A percentile compares a stretch with the other conserved stretches of the same genome.
Conservation (phyloP, 2,329 filamentous ascomycete species). For the Fusarium sp. region DNA sequence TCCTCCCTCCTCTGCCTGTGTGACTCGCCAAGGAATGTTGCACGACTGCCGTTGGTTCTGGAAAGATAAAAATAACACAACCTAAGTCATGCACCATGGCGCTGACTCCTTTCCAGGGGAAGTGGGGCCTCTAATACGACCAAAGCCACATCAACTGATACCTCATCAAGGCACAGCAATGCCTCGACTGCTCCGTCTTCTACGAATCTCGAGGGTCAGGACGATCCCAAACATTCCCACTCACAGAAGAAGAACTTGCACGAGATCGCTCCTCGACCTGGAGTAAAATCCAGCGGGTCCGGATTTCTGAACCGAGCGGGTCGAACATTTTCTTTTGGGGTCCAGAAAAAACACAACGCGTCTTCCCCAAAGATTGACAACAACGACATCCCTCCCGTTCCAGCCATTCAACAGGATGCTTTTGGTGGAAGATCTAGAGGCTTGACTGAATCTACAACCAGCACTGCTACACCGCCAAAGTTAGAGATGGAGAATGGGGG, state of each 20-base stretch:
- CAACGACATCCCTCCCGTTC: slow-evolving; percentile 53
- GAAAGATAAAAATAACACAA: slow-evolving; percentile 41
- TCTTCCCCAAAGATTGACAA: slow-evolving; percentile 44
- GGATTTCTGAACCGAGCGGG: slow-evolving; percentile 66
- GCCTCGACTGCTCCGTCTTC: slow-evolving; percentile 70
- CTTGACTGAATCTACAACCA: slow-evolving; percentile 64
- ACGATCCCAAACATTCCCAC: slow-evolving; percentile 46
- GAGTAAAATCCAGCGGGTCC: slow-evolving; percentile 59
- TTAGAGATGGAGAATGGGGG: slow-evolving; percentile 56
- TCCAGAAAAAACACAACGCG: slow-evolving; percentile 59
- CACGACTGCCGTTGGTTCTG: slow-evolving; percentile 29
- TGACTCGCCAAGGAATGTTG: slow-evolving; percentile 35
- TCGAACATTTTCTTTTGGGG: slow-evolving; percentile 69
- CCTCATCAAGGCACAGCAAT: slow-evolving; percentile 70
- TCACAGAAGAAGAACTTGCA: slow-evolving; percentile 51
- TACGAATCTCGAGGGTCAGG: slow-evolving; percentile 51
- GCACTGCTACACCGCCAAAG: slow-evolving; percentile 62
- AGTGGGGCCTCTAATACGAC: slow-evolving; percentile 71
- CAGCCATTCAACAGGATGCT: slow-evolving; percentile 47
- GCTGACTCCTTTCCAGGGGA: slow-evolving; percentile 59
- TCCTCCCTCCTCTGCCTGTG: slow-evolving; percentile 25
- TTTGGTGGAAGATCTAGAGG: slow-evolving; percentile 55
- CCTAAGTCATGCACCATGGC: slow-evolving; percentile 38
- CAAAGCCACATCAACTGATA: slow-evolving; percentile 67
- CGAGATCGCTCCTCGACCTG: slow-evolving; percentile 51